Evolutionary conservation across 1,284 basidiomycete genomes (phyloP).

Genomic region (Cryptococcus sp.): DNA sequence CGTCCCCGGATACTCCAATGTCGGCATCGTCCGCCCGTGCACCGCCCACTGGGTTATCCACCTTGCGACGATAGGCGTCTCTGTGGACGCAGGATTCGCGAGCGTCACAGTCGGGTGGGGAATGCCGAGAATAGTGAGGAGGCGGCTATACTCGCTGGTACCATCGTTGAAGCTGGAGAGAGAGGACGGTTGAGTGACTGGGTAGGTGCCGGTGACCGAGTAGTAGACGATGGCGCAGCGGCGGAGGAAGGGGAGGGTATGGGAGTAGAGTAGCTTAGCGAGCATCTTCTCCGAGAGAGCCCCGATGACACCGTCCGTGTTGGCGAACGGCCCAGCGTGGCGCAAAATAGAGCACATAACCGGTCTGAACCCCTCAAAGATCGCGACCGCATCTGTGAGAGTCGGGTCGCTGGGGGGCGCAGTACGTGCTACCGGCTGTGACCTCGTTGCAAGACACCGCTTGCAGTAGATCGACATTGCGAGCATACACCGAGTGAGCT

Average conservation of each 20-base stretch:
- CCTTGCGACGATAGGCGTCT: constrained; percentile 43
- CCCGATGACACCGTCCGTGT: constrained; percentile 36
- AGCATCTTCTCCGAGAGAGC: constrained; percentile 52
- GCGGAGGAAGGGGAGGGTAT: constrained; percentile 91
- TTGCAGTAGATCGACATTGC: constrained; percentile 58
- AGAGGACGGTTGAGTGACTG: constrained; percentile 59
- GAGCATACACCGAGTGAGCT: constrained; percentile 76
- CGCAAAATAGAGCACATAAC: constrained; percentile 50
- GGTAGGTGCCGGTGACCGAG: constrained; percentile 57
- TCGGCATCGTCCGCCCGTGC: constrained; percentile 53
- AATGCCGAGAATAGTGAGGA: constrained; percentile 71
- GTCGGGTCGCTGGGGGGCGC: constrained; percentile 38
- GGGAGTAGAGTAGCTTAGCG: constrained; percentile 80
- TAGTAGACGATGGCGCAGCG: constrained; percentile 81
- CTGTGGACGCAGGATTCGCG: constrained; percentile 58
- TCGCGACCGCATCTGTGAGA: constrained; percentile 28
- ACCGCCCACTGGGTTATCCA: constrained; percentile 50
- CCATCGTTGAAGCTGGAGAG: constrained; percentile 46
- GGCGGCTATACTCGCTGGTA: constrained; percentile 69
- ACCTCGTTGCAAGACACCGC: constrained; percentile 40
- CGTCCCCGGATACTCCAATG: constrained; percentile 75
- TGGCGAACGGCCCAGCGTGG: constrained; percentile 41
- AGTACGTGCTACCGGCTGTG: constrained; percentile 47
- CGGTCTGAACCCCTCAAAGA: constrained; percentile 37
- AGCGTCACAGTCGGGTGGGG: constrained; percentile 69